Conservation (phyloP, 2,329 filamentous ascomycete genomes). For the Albifimbria verrucaria region DNA sequence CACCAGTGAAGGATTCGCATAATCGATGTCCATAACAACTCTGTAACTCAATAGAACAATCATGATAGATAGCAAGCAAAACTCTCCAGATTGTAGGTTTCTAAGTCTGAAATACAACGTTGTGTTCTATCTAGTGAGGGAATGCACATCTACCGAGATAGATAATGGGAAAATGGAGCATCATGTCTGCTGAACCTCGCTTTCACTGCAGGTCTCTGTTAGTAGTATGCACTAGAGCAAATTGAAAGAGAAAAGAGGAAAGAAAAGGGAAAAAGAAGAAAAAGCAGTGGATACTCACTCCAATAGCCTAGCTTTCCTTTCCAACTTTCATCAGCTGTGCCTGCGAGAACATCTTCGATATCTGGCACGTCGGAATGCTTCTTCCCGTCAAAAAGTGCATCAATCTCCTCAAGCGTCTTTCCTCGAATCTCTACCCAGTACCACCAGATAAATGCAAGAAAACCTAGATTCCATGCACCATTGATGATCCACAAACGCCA, state of each 20-base stretch:
- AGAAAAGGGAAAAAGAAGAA: background rate
- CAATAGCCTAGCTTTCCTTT: background rate
- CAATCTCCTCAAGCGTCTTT: conserved; percentile 41
- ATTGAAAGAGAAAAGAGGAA: background rate
- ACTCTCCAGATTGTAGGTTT: no score
- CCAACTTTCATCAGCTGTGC: conserved; percentile 3
- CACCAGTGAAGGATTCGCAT: no score
- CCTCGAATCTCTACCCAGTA: conserved; percentile 38
- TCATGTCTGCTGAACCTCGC: background rate
- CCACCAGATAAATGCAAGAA: background rate
- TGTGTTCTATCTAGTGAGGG: background rate
- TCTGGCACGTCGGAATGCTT: conserved; percentile 11
- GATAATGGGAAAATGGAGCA: background rate
- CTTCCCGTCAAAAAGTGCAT: conserved; percentile 22
- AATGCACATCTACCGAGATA: background rate
- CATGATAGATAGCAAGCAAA: no score
- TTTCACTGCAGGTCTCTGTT: background rate
- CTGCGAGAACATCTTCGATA: conserved; percentile 13
- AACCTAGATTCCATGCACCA: background rate
- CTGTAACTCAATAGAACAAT: no score
- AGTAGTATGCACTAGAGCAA: background rate
- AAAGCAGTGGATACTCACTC: background rate
- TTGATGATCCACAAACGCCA: background rate
- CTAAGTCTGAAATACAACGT: no score
- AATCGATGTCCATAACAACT: no score